Percentiles rank a stretch among this genome's conserved stretches.
Evolutionary conservation across 257 asterid genomes (phyloP).

Genomic region (Gardenia jasminoides): DNA sequence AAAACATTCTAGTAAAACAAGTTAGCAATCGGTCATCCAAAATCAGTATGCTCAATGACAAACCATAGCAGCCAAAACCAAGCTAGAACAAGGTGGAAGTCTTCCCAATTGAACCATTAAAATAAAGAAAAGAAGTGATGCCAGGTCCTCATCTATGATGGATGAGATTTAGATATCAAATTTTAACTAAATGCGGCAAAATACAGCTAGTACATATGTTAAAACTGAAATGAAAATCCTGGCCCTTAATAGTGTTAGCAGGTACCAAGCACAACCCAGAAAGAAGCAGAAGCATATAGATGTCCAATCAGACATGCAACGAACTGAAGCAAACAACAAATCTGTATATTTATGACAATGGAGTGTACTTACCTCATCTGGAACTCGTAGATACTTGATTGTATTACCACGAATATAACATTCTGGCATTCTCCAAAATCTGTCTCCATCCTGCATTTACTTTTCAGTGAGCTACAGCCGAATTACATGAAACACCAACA

Average conservation of each 20-base stretch:
- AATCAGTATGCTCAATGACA: not conserved
- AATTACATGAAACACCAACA: conserved; percentile 8
- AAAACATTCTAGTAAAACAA: not conserved
- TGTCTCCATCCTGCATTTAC: conserved; percentile 81
- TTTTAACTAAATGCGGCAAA: not conserved
- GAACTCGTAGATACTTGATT: conserved; percentile 81
- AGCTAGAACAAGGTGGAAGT: not conserved
- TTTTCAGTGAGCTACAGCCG: conserved; percentile 3
- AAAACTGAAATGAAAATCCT: not conserved
- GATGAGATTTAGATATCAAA: not conserved
- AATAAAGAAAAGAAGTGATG: not conserved
- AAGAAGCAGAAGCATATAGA: not conserved
- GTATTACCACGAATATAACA: conserved; percentile 68
- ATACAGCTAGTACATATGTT: not conserved
- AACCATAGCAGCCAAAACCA: not conserved
- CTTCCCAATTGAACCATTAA: not conserved
- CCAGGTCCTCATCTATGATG: not conserved
- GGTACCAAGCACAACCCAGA: not conserved
- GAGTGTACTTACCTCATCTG: conserved; percentile 71
- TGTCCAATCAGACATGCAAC: not conserved
- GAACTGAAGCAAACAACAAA: not conserved
- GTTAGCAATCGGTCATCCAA: not conserved
- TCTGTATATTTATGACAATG: not conserved
- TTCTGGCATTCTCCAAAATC: conserved; percentile 99
- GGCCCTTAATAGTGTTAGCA: not conserved